A percentile compares a stretch with the other conserved stretches of the same genome.
Conservation (phyloP, 2,329 filamentous ascomycete genomes). For the Colletotrichum sp. region DNA sequence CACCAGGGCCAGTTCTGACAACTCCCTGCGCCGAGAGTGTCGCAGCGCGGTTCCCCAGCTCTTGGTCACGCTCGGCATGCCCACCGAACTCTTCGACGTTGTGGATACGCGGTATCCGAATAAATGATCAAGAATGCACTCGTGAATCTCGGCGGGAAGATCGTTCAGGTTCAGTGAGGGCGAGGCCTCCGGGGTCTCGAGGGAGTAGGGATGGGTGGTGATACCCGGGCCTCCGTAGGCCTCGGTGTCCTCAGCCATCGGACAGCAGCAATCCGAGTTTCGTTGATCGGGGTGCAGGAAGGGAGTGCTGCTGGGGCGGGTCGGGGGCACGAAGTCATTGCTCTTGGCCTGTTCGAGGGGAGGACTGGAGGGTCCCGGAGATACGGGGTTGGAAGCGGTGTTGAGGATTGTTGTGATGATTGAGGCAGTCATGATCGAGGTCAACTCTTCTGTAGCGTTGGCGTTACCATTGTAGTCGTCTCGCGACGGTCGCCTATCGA, state of each 20-base stretch:
- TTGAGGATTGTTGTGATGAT: conserved; percentile 40
- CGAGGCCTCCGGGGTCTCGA: conserved; percentile 17
- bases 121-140: conserved; percentile 73
- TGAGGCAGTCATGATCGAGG: conserved; percentile 40
- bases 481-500: conserved; percentile 20
- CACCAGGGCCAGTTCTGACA: conserved; percentile 70
- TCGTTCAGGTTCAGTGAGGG: conserved; percentile 43
- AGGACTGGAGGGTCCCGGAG: conserved; percentile 58
- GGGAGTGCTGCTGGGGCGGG: conserved; percentile 64
- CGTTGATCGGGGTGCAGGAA: conserved; percentile 61
- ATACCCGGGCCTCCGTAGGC: conserved; percentile 29
- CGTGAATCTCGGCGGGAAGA: conserved; percentile 74
- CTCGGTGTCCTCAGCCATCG: conserved; percentile 30
- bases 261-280: conserved; percentile 42
- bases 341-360: conserved; percentile 52
- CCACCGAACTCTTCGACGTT: conserved; percentile 59
- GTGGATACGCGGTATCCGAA: conserved; percentile 72
- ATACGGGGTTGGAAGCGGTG: conserved; percentile 58
- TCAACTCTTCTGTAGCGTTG: conserved; percentile 32
- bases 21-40: conserved; percentile 69
- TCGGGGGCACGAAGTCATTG: conserved; percentile 53
- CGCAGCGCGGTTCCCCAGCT: conserved; percentile 70
- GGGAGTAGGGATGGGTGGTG: conserved; percentile 22
- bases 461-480: conserved; percentile 19
- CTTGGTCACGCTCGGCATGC: conserved; percentile 57